Evolutionary conservation across 2,329 filamentous ascomycete species (phyloP).

Genomic region (Claviceps lovelessii): DNA sequence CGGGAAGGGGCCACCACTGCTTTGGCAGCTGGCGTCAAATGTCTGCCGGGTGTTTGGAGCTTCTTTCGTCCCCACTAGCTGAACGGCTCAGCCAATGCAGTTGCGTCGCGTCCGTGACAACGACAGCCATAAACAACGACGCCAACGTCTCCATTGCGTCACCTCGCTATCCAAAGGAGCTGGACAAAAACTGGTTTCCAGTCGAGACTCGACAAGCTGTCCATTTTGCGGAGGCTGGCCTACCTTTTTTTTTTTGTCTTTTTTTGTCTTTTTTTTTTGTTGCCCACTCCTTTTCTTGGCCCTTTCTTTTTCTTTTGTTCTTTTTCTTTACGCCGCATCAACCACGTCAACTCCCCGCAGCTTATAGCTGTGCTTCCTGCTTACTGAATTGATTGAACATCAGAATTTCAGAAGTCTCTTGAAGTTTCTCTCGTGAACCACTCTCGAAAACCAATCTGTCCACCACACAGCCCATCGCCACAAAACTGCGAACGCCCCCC

Average conservation of each 20-base stretch:
- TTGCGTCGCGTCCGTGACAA: too few relatives aligned
- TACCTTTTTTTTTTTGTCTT: neutral
- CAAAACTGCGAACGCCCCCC: neutral
- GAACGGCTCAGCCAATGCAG: too few relatives aligned
- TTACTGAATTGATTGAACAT: neutral
- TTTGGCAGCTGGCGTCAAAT: too few relatives aligned
- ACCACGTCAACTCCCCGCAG: too few relatives aligned
- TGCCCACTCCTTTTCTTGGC: neutral
- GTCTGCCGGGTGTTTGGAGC: too few relatives aligned
- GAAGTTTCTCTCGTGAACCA: neutral
- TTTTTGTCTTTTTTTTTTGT: neutral
- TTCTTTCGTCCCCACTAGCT: too few relatives aligned
- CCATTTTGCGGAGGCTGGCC: neutral
- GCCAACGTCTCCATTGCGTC: conserved; percentile 7
- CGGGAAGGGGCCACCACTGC: too few relatives aligned
- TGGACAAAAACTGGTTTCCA: conserved; percentile 3
- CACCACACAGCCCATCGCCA: too few relatives aligned
- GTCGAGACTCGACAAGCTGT: neutral
- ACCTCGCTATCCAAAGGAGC: neutral
- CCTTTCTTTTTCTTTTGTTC: neutral
- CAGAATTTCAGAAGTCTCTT: neutral
- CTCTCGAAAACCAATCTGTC: too few relatives aligned
- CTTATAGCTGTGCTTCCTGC: neutral
- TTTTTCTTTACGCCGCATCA: neutral
- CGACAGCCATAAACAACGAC: neutral